Percentiles rank a stretch among this genome's conserved stretches.
Conservation (phyloP, 163 green algal species). For the Scenedesmus sp. region DNA sequence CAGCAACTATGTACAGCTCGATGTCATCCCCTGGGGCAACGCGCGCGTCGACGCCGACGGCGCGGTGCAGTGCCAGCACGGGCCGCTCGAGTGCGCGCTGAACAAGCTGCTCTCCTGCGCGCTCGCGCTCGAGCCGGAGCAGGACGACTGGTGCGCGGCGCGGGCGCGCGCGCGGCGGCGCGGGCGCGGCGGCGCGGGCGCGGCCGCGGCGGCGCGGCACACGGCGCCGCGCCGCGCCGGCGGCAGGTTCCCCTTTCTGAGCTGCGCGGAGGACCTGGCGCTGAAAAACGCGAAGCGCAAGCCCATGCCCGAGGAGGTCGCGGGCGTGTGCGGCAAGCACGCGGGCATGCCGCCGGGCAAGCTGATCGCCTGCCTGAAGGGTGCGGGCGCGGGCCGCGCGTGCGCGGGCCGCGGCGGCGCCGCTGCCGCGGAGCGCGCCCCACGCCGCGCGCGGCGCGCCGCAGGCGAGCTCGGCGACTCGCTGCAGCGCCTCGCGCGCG, state of each 20-base stretch:
- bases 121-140: not conserved
- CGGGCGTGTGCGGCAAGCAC: conserved; percentile 32
- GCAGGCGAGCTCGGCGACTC: conserved; percentile 28
- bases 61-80: conserved; percentile 25
- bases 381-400: too few species aligned
- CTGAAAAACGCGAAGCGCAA: not conserved
- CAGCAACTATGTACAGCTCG: conserved; percentile 19
- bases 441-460: not conserved
- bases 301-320: not conserved
- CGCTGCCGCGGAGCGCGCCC: not conserved
- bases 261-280: conserved; percentile 20
- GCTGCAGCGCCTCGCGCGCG: conserved; percentile 21
- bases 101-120: conserved; percentile 41
- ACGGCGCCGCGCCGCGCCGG: too few species aligned
- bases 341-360: conserved; percentile 27
- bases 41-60: not conserved
- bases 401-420: not conserved
- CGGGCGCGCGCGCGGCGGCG: too few species aligned
- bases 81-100: conserved; percentile 20
- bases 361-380: conserved; percentile 18
- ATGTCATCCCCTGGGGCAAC: conserved; percentile 40
- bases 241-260: conserved; percentile 45
- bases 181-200: too few species aligned
- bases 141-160: not conserved
- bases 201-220: too few species aligned